Evolutionary conservation across 352 stramenopile genomes (phyloP).

Genomic region (Pythium brachiatum): DNA sequence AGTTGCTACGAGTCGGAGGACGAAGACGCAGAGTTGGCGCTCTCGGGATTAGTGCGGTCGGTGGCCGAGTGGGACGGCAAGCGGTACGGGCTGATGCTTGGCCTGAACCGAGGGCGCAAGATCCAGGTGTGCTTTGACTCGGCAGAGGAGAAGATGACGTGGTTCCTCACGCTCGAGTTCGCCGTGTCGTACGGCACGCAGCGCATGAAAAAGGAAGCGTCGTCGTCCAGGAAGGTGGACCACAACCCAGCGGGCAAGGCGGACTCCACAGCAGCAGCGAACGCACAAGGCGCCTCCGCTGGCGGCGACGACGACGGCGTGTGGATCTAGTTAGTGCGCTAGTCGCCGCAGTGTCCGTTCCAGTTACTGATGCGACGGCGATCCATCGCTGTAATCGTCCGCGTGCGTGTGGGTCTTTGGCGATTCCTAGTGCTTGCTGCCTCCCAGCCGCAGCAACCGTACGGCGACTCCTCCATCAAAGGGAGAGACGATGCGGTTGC

Average conservation of each 20-base stretch:
- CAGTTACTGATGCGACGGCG: slow-evolving; percentile 9
- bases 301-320: slow-evolving; percentile 59
- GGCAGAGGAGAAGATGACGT: slow-evolving; percentile 80
- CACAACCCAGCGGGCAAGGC: slow-evolving; percentile 39
- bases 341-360: background rate
- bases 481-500: no score
- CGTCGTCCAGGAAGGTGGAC: slow-evolving; percentile 40
- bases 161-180: slow-evolving; percentile 79
- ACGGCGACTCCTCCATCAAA: background rate
- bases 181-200: slow-evolving; percentile 61
- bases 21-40: slow-evolving; percentile 58
- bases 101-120: slow-evolving; percentile 62
- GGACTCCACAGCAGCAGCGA: slow-evolving; percentile 14
- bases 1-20: slow-evolving; percentile 77
- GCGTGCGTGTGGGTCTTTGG: background rate
- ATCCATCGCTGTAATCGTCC: slow-evolving; percentile 10
- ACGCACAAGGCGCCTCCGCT: slow-evolving; percentile 5
- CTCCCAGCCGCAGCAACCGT: no score
- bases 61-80: slow-evolving; percentile 77
- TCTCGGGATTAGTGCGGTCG: slow-evolving; percentile 63
- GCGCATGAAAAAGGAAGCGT: slow-evolving; percentile 73
- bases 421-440: background rate
- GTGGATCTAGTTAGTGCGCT: slow-evolving; percentile 51
- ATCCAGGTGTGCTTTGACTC: slow-evolving; percentile 81
- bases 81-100: slow-evolving; percentile 65